These are phyloP conservation scores for Lotmaria passim DNA, from an alignment of 208 protist species.

Conservation along the genomic window DNA sequence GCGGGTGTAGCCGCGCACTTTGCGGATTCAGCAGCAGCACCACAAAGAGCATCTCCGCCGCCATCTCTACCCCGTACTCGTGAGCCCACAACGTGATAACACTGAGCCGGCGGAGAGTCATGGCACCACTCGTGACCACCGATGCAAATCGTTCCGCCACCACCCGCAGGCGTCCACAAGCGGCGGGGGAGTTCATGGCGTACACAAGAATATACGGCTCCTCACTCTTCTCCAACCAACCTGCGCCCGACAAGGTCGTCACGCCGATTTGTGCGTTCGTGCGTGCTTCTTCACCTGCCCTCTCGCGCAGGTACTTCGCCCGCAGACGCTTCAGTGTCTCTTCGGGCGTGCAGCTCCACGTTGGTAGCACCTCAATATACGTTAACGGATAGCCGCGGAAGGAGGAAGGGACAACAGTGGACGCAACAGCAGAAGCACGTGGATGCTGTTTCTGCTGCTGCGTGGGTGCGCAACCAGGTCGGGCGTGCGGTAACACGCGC, in stretches of 20 bases:
- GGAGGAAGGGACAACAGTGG: background rate
- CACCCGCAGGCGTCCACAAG: slow-evolving; percentile 40
- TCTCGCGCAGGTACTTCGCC: background rate
- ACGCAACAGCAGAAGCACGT: background rate
- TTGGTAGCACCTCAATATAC: slow-evolving; percentile 40
- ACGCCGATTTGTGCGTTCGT: background rate
- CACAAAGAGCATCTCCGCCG: slow-evolving; percentile 55
- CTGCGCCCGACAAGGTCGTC: background rate
- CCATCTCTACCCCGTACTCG: slow-evolving; percentile 54
- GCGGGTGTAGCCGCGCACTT: slow-evolving; percentile 23
- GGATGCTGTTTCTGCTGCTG: background rate
- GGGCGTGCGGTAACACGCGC: slow-evolving; percentile 29
- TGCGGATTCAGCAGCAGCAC: slow-evolving; percentile 37
- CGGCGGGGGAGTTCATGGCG: slow-evolving; percentile 19
- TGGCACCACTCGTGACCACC: slow-evolving; percentile 8
- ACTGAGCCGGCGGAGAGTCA: slow-evolving; percentile 47
- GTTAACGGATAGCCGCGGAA: slow-evolving; percentile 29
- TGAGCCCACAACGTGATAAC: slow-evolving; percentile 58
- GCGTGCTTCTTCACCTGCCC: background rate
- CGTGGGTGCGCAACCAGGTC: slow-evolving; percentile 5
- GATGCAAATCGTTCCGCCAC: slow-evolving; percentile 29
- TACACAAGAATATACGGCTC: slow-evolving; percentile 38
- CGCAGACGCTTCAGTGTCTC: slow-evolving; percentile 23
- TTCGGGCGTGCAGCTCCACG: slow-evolving; percentile 21
- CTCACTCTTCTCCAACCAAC: slow-evolving; percentile 26